A percentile compares a stretch with the other conserved stretches of the same genome.
Evolutionary conservation across 345 rosid genomes (phyloP).

Genomic region (Erodium maritimum): DNA sequence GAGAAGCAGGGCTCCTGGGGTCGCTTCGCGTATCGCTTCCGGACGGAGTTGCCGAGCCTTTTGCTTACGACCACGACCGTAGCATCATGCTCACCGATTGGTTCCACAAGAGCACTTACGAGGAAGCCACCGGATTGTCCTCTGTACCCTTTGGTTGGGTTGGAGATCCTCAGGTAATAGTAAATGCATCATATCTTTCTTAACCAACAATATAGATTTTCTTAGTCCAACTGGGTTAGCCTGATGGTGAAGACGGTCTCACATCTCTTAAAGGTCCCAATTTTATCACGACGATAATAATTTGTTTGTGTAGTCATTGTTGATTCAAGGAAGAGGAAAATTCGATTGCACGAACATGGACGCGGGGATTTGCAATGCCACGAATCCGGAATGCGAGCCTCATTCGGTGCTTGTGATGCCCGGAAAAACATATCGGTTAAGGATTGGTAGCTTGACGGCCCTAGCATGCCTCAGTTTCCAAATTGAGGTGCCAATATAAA

Average conservation of each 20-base stretch:
- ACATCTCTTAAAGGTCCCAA: too few species aligned
- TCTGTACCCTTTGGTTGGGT: conserved; percentile 59
- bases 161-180: conserved; percentile 56
- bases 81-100: conserved; percentile 60
- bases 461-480: conserved; percentile 70
- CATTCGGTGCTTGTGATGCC: conserved; percentile 35
- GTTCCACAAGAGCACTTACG: conserved; percentile 59
- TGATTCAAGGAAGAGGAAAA: conserved; percentile 65
- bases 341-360: conserved; percentile 37
- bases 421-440: conserved; percentile 51
- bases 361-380: conserved; percentile 23
- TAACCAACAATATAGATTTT: too few species aligned
- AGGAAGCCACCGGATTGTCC: conserved; percentile 47
- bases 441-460: conserved; percentile 44
- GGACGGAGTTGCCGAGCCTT: conserved; percentile 42
- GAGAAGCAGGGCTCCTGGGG: conserved; percentile 59
- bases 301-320: conserved; percentile 36
- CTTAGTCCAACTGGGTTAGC: too few species aligned
- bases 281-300: too few species aligned
- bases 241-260: too few species aligned
- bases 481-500: too few species aligned
- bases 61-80: conserved; percentile 42
- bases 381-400: conserved; percentile 41
- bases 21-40: conserved; percentile 44
- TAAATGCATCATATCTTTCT: too few species aligned